Conservation (phyloP, 2,329 filamentous ascomycete genomes). For the Boeremia lycopersici region DNA sequence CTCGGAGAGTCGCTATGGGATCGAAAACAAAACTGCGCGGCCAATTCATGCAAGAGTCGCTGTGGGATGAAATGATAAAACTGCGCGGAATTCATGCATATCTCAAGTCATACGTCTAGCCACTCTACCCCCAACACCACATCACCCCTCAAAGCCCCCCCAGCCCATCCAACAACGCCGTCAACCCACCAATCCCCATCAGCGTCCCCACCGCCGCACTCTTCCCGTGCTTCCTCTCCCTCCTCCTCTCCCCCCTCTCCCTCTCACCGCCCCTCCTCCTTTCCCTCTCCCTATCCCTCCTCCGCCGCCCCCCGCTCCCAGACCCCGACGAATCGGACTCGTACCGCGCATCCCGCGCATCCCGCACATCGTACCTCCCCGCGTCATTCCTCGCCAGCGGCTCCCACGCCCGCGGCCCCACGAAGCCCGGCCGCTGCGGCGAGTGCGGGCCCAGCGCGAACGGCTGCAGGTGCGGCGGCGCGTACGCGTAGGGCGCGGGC, state of each 20-base stretch:
- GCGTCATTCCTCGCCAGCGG: too few relatives aligned
- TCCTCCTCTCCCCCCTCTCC: slow-evolving; percentile 17
- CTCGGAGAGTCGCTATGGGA: background rate
- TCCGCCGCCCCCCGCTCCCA: slow-evolving; percentile 23
- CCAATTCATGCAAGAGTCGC: background rate
- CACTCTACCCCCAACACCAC: background rate
- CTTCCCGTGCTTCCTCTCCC: slow-evolving; percentile 32
- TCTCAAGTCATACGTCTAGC: background rate
- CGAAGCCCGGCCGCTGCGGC: slow-evolving; percentile 24
- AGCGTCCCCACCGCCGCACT: slow-evolving; percentile 41
- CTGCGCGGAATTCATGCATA: background rate
- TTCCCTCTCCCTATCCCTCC: slow-evolving; percentile 22
- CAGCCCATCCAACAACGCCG: slow-evolving; percentile 45
- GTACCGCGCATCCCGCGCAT: too few relatives aligned
- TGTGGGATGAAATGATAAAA: too few relatives aligned
- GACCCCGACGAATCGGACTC: slow-evolving; percentile 34
- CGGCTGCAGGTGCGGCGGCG: slow-evolving; percentile 10
- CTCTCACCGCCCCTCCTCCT: slow-evolving; percentile 15
- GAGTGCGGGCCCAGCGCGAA: slow-evolving; percentile 19
- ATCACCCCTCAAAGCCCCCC: slow-evolving; percentile 22
- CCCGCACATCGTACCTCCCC: too few relatives aligned
- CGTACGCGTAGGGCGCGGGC: slow-evolving; percentile 5
- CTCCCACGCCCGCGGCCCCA: background rate
- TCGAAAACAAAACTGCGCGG: background rate
- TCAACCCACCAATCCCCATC: slow-evolving; percentile 46